Evolutionary conservation across 1,139 yeast genomes (phyloP).

Genomic region (Pichia norvegensis): DNA sequence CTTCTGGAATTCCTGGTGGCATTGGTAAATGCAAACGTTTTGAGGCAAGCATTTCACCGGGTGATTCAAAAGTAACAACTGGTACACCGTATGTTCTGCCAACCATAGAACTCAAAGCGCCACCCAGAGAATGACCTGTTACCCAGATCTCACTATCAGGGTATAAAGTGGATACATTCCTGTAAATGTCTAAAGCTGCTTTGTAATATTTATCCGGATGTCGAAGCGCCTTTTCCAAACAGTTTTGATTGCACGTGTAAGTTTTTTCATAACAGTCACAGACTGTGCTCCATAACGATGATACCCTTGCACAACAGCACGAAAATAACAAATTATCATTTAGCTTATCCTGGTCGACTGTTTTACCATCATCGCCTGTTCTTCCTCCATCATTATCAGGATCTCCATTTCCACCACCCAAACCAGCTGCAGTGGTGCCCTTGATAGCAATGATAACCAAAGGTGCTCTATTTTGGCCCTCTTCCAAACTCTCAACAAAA

Average conservation of each 20-base stretch:
- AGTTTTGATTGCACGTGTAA: conserved; percentile 82
- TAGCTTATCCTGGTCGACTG: conserved; percentile 69
- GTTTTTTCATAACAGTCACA: conserved; percentile 88
- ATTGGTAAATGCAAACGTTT: conserved; percentile 79
- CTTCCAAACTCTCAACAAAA: conserved; percentile 56
- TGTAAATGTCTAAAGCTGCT: conserved; percentile 71
- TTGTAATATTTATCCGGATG: conserved; percentile 75
- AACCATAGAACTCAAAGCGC: conserved; percentile 70
- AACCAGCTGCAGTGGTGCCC: conserved; percentile 86
- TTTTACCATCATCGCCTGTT: conserved; percentile 63
- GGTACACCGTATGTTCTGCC: conserved; percentile 91
- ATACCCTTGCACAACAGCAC: conserved; percentile 92
- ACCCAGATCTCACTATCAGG: conserved; percentile 79
- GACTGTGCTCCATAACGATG: conserved; percentile 89
- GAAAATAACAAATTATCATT: conserved; percentile 87
- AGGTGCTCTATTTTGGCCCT: conserved; percentile 21
- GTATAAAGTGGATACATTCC: conserved; percentile 59
- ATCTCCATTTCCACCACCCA: conserved; percentile 65
- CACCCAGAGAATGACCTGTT: conserved; percentile 95
- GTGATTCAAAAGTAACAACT: conserved; percentile 85
- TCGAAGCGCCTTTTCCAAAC: conserved; percentile 71
- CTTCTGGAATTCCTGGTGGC: conserved; percentile 83
- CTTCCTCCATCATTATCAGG: conserved; percentile 67
- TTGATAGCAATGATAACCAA: conserved; percentile 77
- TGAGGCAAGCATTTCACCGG: conserved; percentile 84